Base-by-base conservation (phyloP, 2,329 filamentous ascomycete genomes). In the Alternaria alternata region DNA sequence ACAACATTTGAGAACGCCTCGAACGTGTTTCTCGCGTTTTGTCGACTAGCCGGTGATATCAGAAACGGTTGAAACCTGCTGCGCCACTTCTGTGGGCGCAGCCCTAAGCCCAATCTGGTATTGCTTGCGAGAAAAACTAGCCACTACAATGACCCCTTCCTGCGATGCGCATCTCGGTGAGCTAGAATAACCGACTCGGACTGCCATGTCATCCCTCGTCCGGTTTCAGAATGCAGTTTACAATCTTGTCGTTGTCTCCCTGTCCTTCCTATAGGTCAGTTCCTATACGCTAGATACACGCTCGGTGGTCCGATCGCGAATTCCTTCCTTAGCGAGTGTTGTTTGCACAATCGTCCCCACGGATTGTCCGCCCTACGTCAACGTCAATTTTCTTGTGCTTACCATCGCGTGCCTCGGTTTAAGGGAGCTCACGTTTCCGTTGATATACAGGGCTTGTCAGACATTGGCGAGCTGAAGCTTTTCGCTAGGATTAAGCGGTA, bases 71-170 rank as follows among this genome's bases (percentile, higher is more conserved):
- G 20, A 36, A 38, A 41, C 14, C 22, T 54, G 59, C 56, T 59
- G 57, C 59, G 65, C 66, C 57, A 63, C 57, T 42, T 7, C 24
- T 34, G 24, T 42, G 16, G 41, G 46, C 43, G 34, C 43, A 14
- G 42, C 53, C 28, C 63, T 63, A 65, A 55, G 38, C 70, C 51
- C 18, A 36, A 67, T 61, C 5, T 28, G 59, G 69, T 55, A 58
- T 47, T 63, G 59, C 61, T 72, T 72, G 68, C 69, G 68, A 72
- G 65, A 60, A 65, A 54, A 60, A 57, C 51, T 43, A 46, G 39
- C 57, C 38, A 57, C 38, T 16, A 53, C 51, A 59, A 60, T 44
- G 51, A 55, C 49, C 41, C 55, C 56, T 46, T 66, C 51, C 51
- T 49, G 63, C 48, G 48, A 59, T 54, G 51, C 53, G 42, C 44